A percentile compares a stretch with the other conserved stretches of the same genome.
phyloP scores from a whole-genome alignment of 2,329 filamentous ascomycete species.

The Ascocoryne sarcoides region DNA sequence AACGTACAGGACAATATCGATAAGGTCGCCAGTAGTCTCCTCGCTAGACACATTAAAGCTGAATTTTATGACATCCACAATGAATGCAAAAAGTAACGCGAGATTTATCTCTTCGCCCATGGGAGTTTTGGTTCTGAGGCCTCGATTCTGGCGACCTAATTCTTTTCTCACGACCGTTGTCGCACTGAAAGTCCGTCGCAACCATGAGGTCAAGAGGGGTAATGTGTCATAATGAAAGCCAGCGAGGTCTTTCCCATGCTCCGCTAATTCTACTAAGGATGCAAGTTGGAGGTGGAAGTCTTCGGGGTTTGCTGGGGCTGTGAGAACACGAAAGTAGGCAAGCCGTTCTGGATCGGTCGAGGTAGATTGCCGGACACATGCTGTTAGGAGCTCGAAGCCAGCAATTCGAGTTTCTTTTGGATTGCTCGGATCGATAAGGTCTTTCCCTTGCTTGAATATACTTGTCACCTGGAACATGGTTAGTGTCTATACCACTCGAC shows the following conservation, averaged over 20 bases:
- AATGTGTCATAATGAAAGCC: conserved; percentile 62
- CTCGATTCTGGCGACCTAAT: conserved; percentile 34
- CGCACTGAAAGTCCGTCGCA: conserved; percentile 45
- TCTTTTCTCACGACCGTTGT: conserved; percentile 44
- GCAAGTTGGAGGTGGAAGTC: conserved; percentile 61
- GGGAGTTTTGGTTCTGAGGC: conserved; percentile 32
- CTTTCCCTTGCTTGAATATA: conserved; percentile 59
- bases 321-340: conserved; percentile 56
- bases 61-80: conserved; percentile 65
- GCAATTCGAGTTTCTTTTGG: conserved; percentile 43
- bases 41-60: conserved; percentile 62
- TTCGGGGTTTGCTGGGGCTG: conserved; percentile 45
- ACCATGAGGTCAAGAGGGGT: conserved; percentile 52
- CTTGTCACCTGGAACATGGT: conserved; percentile 20
- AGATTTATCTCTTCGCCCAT: conserved; percentile 52
- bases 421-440: conserved; percentile 51
- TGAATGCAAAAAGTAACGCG: conserved; percentile 53
- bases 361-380: conserved; percentile 53
- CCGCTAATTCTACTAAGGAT: conserved; percentile 52
- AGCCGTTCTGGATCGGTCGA: conserved; percentile 59
- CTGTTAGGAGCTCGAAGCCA: conserved; percentile 58
- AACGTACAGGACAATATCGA: conserved; percentile 55
- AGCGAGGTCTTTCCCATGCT: conserved; percentile 50
- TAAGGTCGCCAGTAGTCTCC: conserved; percentile 48
- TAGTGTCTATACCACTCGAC: conserved; percentile 3